Conservation (phyloP, 164 flowering plant genomes). For the Annona cherimola region DNA sequence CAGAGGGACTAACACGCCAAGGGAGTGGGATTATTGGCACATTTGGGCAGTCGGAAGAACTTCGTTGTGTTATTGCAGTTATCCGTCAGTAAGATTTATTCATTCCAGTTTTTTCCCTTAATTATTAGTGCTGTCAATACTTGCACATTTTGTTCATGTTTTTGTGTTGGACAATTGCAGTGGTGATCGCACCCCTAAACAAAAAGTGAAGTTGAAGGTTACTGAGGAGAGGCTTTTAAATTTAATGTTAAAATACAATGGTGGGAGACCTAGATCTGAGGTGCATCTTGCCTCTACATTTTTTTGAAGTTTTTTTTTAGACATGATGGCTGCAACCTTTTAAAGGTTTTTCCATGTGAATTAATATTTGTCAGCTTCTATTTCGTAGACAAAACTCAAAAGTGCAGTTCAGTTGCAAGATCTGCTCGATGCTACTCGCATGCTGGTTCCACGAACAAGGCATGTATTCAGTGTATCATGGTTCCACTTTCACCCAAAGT, state of each 20-base stretch:
- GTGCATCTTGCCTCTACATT: conserved; percentile 25
- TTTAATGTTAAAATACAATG: conserved; percentile 94
- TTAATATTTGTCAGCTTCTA: background rate
- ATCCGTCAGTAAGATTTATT: conserved; percentile 77
- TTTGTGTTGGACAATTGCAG: conserved; percentile 29
- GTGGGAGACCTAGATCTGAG: conserved; percentile 90
- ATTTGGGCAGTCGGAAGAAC: conserved; percentile 96
- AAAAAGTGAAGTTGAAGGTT: conserved; percentile 94
- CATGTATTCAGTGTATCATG: conserved; percentile 11
- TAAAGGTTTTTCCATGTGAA: background rate
- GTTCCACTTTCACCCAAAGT: background rate
- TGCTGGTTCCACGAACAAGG: conserved; percentile 93
- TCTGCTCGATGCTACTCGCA: conserved; percentile 93
- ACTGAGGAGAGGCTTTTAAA: conserved; percentile 92
- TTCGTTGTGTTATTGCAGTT: conserved; percentile 89
- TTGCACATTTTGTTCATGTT: background rate
- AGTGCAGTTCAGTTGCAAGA: conserved; percentile 99
- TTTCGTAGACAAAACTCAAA: conserved; percentile 88
- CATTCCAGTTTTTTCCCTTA: background rate
- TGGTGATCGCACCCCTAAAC: conserved; percentile 99
- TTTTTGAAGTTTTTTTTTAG: background rate
- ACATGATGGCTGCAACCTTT: background rate
- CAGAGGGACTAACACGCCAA: conserved; percentile 93
- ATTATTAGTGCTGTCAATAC: background rate
- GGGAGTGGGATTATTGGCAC: conserved; percentile 98